These are phyloP conservation scores for Babesia microti DNA, from an alignment of 169 alveolate species.

Conservation along the genomic window DNA sequence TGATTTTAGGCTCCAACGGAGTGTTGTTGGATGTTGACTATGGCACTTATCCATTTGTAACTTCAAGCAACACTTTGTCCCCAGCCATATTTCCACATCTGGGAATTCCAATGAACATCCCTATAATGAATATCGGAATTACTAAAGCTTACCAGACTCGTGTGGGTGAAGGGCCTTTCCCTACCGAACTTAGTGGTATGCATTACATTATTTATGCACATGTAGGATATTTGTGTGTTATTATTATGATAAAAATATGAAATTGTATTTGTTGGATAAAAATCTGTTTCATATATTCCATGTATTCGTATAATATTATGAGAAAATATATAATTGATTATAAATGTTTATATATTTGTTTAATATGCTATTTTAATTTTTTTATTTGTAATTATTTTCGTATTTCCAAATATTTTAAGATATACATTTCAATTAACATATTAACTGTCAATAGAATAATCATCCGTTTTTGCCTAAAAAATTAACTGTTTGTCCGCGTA, in stretches of 20 bases:
- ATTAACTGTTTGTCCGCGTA: background rate
- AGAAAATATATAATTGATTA: slow-evolving; percentile 1
- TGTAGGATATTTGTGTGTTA: background rate
- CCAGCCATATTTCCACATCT: slow-evolving; percentile 54
- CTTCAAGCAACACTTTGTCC: slow-evolving; percentile 52
- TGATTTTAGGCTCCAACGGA: slow-evolving; percentile 63
- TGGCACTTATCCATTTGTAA: slow-evolving; percentile 67
- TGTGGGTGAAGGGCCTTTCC: slow-evolving; percentile 94
- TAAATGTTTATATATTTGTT: slow-evolving; percentile 1
- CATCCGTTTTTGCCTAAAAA: background rate
- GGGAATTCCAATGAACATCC: slow-evolving; percentile 40
- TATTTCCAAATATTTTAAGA: no score
- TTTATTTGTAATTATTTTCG: no score
- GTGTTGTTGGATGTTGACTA: slow-evolving; percentile 50
- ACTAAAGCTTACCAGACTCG: slow-evolving; percentile 90
- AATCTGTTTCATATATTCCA: background rate
- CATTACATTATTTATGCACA: background rate
- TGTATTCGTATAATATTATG: background rate
- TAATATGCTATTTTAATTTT: no score
- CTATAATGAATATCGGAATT: slow-evolving; percentile 68
- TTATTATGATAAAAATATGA: slow-evolving; percentile 1
- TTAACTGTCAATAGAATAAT: no score
- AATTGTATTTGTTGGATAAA: background rate
- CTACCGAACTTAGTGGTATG: slow-evolving; percentile 75
- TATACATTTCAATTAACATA: no score